Evolutionary conservation across 2,329 filamentous ascomycete species (phyloP), one percentile per base, ranked within the genome.

Genomic region (Simplicillium aogashimaense): DNA sequence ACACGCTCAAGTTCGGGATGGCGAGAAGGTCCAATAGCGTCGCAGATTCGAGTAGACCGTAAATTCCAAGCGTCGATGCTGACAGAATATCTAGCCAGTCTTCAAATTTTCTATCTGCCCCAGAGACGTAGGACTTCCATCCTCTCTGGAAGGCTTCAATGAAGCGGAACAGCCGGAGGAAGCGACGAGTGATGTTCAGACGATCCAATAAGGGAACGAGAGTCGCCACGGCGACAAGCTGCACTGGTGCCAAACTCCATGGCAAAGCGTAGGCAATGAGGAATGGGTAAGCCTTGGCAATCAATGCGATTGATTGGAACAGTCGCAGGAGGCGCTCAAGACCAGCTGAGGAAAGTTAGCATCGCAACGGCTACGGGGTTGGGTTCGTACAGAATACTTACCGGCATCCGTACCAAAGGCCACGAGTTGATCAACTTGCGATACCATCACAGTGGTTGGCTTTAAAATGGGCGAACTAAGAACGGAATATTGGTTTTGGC

Each of bases 111-210:
- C 51, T 53, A 9, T 49, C 35, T 6, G 47, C 42, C 3, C 55
- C 37, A 4, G 53, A 40, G 8, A 43, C 33, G 48, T 66, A 74
- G 25, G 65, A 52, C 3, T 54, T 52, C 52, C 67, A 70, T 2
- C 77, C 74, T 2, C 61, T 54, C 17, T 64, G 54, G 48, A 84
- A 80, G 37, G 67, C 69, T 35, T 78, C 75, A 39, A 83, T 59
- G 54, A 81, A 86, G 50, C 79, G 78, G 55, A 85, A 82, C 42
- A 83, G 63, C 11, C 83, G 76, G 53, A 86, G 70, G 58, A 75
- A 78, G 16, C 81, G 74, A 30, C 83, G 69, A 14, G 61, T 60
- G 34, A 74, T 51, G 45, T 65, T 69, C 40, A 77, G 52, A 31
- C 63, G 64, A 35, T 52, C 45, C 43, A 63, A 61, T 14, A 76